Conservation (phyloP, 139 green algal genomes). For the Chlamydomonas eustigma region DNA sequence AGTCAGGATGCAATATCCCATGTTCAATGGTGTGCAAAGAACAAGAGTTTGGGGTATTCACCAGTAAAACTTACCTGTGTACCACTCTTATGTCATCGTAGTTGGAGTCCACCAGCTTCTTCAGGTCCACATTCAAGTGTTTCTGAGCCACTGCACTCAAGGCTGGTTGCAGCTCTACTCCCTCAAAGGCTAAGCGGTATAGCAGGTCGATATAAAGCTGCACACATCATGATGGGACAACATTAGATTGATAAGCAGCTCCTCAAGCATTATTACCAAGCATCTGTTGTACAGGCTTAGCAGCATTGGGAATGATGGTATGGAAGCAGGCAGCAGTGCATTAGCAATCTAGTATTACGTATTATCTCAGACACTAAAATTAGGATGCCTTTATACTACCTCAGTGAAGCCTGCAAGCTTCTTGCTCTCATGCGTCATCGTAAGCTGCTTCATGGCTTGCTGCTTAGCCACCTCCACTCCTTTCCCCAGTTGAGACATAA, state of each 20-base stretch:
- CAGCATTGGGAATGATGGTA: neutral
- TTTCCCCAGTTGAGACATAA: conserved; percentile 25
- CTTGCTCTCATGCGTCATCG: conserved; percentile 44
- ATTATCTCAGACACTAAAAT: too few relatives aligned
- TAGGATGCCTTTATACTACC: conserved; percentile 17
- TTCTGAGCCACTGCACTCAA: neutral
- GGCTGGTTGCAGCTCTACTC: conserved; percentile 16
- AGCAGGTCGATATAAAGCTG: conserved; percentile 43
- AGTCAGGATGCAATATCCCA: too few relatives aligned
- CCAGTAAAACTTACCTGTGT: conserved; percentile 16
- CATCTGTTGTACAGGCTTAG: neutral
- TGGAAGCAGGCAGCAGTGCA: too few relatives aligned
- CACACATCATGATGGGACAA: neutral
- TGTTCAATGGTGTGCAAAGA: neutral
- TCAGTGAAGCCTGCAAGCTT: conserved; percentile 46
- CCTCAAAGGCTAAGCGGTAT: conserved; percentile 16
- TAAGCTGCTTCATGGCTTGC: conserved; percentile 37
- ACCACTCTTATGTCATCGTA: conserved; percentile 38
- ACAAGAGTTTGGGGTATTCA: neutral
- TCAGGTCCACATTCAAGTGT: conserved; percentile 9
- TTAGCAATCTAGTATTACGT: too few relatives aligned
- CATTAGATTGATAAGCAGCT: too few relatives aligned
- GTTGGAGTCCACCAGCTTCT: conserved; percentile 21
- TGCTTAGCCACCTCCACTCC: conserved; percentile 21
- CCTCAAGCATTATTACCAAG: too few relatives aligned